phyloP scores from a whole-genome alignment of 345 rosid genomes.

The Populus simonii region DNA sequence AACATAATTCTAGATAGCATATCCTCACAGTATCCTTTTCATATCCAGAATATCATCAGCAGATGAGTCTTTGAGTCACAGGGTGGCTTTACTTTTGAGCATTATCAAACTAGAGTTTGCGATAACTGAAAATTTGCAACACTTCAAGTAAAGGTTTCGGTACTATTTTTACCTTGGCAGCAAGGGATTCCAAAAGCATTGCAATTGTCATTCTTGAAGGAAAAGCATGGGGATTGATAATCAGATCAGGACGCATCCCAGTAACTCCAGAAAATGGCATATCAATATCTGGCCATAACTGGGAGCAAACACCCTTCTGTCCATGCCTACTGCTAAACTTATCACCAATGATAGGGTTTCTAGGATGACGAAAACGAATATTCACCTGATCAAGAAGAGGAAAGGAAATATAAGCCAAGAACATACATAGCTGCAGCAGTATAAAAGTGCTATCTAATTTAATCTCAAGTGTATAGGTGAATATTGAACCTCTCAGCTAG shows the following conservation, averaged over 20 bases:
- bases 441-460: not conserved
- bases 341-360: constrained; percentile 93
- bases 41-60: too few species aligned
- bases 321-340: constrained; percentile 99
- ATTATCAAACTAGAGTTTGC: not conserved
- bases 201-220: constrained; percentile 99
- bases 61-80: too few species aligned
- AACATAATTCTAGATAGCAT: too few species aligned
- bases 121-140: not conserved
- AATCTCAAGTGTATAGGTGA: not conserved
- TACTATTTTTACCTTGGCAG: constrained; percentile 69
- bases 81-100: too few species aligned
- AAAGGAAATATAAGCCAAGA: not conserved
- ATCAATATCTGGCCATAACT: constrained; percentile 90
- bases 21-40: too few species aligned
- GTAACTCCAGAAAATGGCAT: constrained; percentile 97
- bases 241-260: constrained; percentile 98
- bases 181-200: constrained; percentile 94
- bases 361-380: constrained; percentile 83
- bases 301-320: constrained; percentile 98
- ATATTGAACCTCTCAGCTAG: not conserved
- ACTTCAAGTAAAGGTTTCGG: too few species aligned
- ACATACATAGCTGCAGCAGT: not conserved
- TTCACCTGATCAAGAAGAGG: constrained; percentile 49
- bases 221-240: constrained; percentile 97